Evolutionary conservation across 495 filamentous ascomycete species (phyloP).

Genomic region (Podospora appendiculata): DNA sequence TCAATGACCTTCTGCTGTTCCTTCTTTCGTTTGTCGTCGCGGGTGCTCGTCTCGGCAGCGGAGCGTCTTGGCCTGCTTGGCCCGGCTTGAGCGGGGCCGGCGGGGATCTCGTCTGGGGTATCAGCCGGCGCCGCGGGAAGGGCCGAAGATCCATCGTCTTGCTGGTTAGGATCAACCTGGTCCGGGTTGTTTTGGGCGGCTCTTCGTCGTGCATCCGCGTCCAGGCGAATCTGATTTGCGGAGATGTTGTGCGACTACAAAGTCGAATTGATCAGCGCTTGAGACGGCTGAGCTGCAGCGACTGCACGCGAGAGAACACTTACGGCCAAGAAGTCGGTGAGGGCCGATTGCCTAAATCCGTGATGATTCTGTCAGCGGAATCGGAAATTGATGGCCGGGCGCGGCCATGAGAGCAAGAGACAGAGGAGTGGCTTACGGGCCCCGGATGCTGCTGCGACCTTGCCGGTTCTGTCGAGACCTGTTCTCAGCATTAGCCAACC

Average conservation of each 20-base stretch:
- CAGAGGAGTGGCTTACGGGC: constrained; percentile 21
- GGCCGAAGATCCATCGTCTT: constrained; percentile 1
- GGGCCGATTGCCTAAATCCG: constrained; percentile 52
- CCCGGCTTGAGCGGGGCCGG: too few relatives aligned
- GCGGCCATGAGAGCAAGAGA: too few relatives aligned
- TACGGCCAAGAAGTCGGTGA: constrained; percentile 76
- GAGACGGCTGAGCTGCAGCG: too few relatives aligned
- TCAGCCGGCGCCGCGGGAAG: not conserved
- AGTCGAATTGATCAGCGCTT: not conserved
- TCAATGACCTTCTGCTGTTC: constrained; percentile 58
- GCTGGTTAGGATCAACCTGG: not conserved
- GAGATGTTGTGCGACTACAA: constrained; percentile 78
- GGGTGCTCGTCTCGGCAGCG: constrained; percentile 9
- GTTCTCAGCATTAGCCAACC: not conserved
- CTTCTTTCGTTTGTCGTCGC: constrained; percentile 47
- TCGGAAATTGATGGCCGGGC: not conserved
- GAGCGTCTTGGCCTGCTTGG: constrained; percentile 12
- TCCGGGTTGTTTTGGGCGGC: constrained; percentile 22
- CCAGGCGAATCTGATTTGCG: constrained; percentile 64
- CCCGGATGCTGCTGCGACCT: constrained; percentile 17
- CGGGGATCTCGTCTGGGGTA: too few relatives aligned
- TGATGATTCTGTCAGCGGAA: not conserved
- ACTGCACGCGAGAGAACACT: constrained; percentile 11
- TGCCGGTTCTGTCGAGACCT: constrained; percentile 17
- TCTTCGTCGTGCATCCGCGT: constrained; percentile 46